Evolutionary conservation across 2,329 filamentous ascomycete species (phyloP), one percentile per base, ranked within the genome.

Genomic region (Epichloe bromicola): DNA sequence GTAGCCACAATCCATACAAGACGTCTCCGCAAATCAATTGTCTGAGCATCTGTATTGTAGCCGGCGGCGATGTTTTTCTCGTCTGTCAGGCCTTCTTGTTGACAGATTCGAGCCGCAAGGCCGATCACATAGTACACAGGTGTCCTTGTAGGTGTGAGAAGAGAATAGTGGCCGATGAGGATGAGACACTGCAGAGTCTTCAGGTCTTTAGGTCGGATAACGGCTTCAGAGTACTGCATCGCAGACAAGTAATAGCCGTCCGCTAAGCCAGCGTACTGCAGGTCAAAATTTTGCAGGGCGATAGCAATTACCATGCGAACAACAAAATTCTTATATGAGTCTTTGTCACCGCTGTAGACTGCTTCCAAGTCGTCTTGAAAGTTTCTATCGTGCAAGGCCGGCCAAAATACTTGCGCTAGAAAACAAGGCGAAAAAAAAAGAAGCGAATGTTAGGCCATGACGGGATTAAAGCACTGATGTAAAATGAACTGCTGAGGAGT

Each of bases 191-290:
- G 93, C 15, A 97, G 71, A 0, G 93, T 94, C 60, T 84, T 87
- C 33, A 96, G 69, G 64, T 97, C 88, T 74, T 95, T 95, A n/a
- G 85, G 82, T 49, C 83, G 82, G 50, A 97, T 78, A 11, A 94
- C 83, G 3, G 82, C 80, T 65, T 96, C 87, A 54, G 97, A 82
- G 59, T 83, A 83, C 55, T 84, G 82, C 70, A 97, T 82, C 5
- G 91, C 91, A 23, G 90, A 86, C 20, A 96, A 76, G 62, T 96
- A 97, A 69, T 95, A 97, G 63, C 88, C 90, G 67, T 97, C 91
- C 33, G 93, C 91, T 30, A 97, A 73, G 23, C 90, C 90, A n/a
- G 90, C 89, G 65, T 93, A 97, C 57, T 87, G 83, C 0, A 84
- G 80, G 63, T 90, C 88, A 60, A 96, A 76, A 66, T 94, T 95